Base-by-base conservation (phyloP, 345 rosid genomes). In the Clarkia xantiana region DNA sequence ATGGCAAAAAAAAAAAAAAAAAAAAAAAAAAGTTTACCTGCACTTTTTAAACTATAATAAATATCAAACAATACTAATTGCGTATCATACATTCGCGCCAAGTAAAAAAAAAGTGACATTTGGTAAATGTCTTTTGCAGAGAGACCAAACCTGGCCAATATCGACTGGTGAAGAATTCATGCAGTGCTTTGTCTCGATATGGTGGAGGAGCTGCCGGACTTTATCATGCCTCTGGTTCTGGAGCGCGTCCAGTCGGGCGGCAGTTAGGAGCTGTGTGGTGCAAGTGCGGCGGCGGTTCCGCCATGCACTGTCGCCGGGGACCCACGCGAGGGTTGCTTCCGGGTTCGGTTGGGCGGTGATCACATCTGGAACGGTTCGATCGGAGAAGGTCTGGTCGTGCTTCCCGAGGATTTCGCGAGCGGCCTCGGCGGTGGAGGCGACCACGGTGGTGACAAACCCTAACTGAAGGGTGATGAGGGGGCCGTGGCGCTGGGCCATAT, bases 271-370 rank as follows among this genome's bases (percentile, higher is more conserved):
- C 18, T 73, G 59, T n/a, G 60, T 55, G 60, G 43, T 62, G 62
- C 75, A 73, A 1, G 63, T 10, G n/a, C 73, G 63, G 23, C 78
- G 68, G 10, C 71, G 69, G 57, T 47, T 61, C 14, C 69, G 62
- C 77, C 77, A 72, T 23, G 3, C 42, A 16, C 40, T 42, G 52
- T 67, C 69, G 8, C 60, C 71, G 0, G 60, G 47, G 23, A 67
- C 60, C 74, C 69, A 68, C 8, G 69, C 71, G n/a, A 73, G 52
- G 38, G 69, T 63, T 16, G 47, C 42, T 49, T 73, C 66, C 3
- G 62, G 66, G 52, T 66, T 45, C 16, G 70, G 66, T 15, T 59
- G 69, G 3, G 67, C 59, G 13, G 59, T 47, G 47, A 66, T 48
- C 8, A 41, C 72, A 8, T 62, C 71, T 0, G 71, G 67, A 20